Conservation (phyloP, 352 stramenopile species). For the Phytophthora cactorum region DNA sequence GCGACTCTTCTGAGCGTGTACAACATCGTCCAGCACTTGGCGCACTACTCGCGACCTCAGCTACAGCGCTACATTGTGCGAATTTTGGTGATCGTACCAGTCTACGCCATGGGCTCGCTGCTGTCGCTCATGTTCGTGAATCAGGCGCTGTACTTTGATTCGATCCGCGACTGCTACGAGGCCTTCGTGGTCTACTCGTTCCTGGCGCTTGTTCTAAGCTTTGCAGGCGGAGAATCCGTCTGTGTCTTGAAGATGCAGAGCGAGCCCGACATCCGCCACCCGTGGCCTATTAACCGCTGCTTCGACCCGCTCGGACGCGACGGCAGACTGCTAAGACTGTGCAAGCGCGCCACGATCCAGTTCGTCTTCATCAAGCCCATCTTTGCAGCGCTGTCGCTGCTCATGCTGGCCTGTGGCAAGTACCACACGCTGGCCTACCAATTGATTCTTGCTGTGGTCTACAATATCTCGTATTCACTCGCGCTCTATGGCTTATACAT, state of each 20-base stretch:
- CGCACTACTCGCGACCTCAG: conserved; percentile 82
- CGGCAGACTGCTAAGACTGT: conserved; percentile 81
- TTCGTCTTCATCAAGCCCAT: conserved; percentile 93
- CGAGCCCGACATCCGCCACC: conserved; percentile 80
- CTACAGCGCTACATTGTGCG: conserved; percentile 90
- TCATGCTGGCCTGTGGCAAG: conserved; percentile 78
- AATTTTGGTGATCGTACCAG: conserved; percentile 87
- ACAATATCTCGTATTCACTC: conserved; percentile 92
- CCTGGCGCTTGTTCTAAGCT: conserved; percentile 90
- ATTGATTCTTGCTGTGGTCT: conserved; percentile 84
- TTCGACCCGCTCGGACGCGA: conserved; percentile 81
- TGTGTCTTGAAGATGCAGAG: conserved; percentile 90
- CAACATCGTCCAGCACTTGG: conserved; percentile 90
- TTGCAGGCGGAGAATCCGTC: conserved; percentile 86
- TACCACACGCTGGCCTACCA: conserved; percentile 87
- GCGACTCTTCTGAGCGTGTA: conserved; percentile 72
- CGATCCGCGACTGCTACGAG: conserved; percentile 92
- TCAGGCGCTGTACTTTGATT: conserved; percentile 86
- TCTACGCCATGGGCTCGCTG: conserved; percentile 87
- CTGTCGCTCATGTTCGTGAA: conserved; percentile 85
- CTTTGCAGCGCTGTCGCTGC: conserved; percentile 85
- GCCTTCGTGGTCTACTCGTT: conserved; percentile 95
- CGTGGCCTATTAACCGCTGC: conserved; percentile 81
- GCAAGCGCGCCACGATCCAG: conserved; percentile 92
- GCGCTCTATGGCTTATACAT: conserved; percentile 91